These are phyloP conservation scores for Cucumis sativus DNA, from an alignment of 306 rosid species.

Conservation along the genomic window Cucumber_9930_V3 NC_026657.2:39095001-39095500, in stretches of 20 bases:
- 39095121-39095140: neutral
- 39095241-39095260: neutral
- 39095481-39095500: no score
- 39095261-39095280: neutral
- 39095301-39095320: neutral
- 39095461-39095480: no score
- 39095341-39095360: neutral
- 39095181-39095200: neutral
- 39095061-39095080: no score
- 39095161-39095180: neutral
- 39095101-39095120: neutral
- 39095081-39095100: no score
- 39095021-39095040: no score
- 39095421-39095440: no score
- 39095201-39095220: neutral
- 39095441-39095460: no score
- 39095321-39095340: neutral
- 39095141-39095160: constrained; percentile 4
- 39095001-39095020: no score
- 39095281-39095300: neutral
- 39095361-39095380: neutral
- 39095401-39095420: no score
- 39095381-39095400: neutral
- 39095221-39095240: neutral
- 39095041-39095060: no score